Base-by-base conservation (phyloP, 495 filamentous ascomycete genomes). In the Neurospora africana region DNA sequence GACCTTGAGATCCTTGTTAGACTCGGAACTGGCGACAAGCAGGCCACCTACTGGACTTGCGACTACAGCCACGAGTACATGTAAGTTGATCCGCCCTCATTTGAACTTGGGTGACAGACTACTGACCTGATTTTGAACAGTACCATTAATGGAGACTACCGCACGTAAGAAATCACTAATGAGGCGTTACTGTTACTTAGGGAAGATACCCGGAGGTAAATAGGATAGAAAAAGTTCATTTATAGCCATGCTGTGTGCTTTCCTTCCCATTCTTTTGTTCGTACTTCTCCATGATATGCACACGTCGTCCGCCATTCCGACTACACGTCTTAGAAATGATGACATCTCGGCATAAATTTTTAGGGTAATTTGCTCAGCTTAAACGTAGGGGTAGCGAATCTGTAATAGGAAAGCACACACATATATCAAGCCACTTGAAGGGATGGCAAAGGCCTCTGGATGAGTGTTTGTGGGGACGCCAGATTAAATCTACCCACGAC, bases 31-130 rank as follows among this genome's bases (percentile, higher is more conserved):
- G 91, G 92, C 35, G 82, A 85, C 72, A 89, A 93, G 78, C 89
- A 94, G 80, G 92, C 91, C 11, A 89, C 89, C 11, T 94, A 93
- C 81, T 98, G 93, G 91, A 97, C 95, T 74, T 98, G 95, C 81
- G 95, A 98, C 83, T 96, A 97, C 82, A 97, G 93, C 82, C 95
- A 98, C 80, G 95, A 98, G 83, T 99, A 95, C 84, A 93, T 91
- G 80, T 83, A 67, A 79, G 79, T 75, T 43, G 72, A n/a, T 0
- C 69, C 17, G 21, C 53, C 68, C 17, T 36, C 19, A 27, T 65
- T 69, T 69, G 39, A 41, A n/a, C 27, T 68, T 30, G 15, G 47
- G 53, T 23, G 53, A 38, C 44, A 73, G 33, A 43, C 53, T 23
- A 47, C 74, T 77, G 68, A 78, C 17, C 15, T 21, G 13, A 68